Evolutionary conservation across 1,284 basidiomycete genomes (phyloP), one percentile per base, ranked within the genome.

Genomic region (Leccinum subrobustum): DNA sequence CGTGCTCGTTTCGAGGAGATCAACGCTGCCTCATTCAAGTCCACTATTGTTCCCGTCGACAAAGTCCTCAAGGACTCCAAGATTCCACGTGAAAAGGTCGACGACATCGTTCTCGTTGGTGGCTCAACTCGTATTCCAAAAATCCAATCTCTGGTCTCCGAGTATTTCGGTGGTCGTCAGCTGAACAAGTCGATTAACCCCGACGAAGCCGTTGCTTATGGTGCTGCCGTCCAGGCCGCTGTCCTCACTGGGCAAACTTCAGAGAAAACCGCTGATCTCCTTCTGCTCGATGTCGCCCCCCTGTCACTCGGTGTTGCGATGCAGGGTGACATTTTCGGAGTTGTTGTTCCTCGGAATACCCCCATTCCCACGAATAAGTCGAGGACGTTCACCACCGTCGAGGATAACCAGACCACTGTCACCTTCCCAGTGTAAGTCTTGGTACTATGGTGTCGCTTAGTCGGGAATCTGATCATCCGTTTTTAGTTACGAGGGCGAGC

Each of bases 1-100:
- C 94, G 97, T 87, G 97, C 97, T 70, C 94, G 96, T 78, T 99
- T 99, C 83, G 97, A 99, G 82, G 96, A 99, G 83, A 96, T 99
- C 83, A 98, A 98, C 77, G 93, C 93, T 64, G 72, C 79, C 56
- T 81, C 91, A 74, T 99, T 99, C 89, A 96, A 96, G 81, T 95
- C 94, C 52, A 99, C 96, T 65, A 82, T 99, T 64, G 96, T 98
- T 67, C 97, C 97, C 61, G 97, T 99, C 65, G 95, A 98, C 81
- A 97, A 97, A 83, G 96, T 99, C 63, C 85, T 99, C 76, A 97
- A 97, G 84, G 97, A 99, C 81, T 88, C 96, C 67, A 99, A 98
- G 87, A 96, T 99, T 79, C 79, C 93, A 69, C 91, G 92, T 68
- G 92, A 95, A 75, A 98, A 98, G 87, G 95, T 98, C 68, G 93